phyloP scores from a whole-genome alignment of 1,284 basidiomycete species.

The Marasmius sp. region DNA sequence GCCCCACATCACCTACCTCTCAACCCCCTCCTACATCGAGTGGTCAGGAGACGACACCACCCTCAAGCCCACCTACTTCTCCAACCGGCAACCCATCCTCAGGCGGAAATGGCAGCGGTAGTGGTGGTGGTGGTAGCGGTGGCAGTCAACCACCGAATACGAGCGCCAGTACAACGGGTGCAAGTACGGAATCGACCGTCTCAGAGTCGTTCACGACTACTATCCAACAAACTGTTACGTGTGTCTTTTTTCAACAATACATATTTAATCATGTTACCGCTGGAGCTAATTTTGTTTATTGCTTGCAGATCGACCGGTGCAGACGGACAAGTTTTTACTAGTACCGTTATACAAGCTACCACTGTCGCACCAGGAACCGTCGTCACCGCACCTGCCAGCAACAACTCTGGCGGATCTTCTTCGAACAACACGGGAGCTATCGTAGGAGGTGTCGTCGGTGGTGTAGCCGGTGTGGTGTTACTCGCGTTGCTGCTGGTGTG shows the following conservation, averaged over 20 bases:
- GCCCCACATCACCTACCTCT: not conserved
- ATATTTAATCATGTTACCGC: too few species aligned
- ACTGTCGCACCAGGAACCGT: not conserved
- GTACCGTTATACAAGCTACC: not conserved
- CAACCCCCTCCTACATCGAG: not conserved
- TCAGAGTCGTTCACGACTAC: not conserved
- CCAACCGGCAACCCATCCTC: not conserved
- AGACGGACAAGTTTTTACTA: not conserved
- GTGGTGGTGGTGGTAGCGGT: not conserved
- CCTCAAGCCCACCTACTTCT: not conserved
- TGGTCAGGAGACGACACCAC: not conserved
- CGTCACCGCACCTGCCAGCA: not conserved
- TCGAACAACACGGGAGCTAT: not conserved
- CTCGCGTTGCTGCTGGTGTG: not conserved
- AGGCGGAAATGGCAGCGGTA: not conserved
- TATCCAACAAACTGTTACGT: too few species aligned
- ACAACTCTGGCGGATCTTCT: not conserved
- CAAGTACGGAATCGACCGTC: conserved; percentile 1
- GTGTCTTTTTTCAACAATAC: too few species aligned
- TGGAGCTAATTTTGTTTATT: too few species aligned
- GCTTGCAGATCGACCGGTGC: not conserved
- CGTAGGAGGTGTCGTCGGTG: not conserved
- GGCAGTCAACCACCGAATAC: too few species aligned
- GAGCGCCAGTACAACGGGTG: not conserved
- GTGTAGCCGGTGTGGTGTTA: not conserved